phyloP scores from a whole-genome alignment of 805 yeast species.

The Hanseniaspora thailandica region DNA sequence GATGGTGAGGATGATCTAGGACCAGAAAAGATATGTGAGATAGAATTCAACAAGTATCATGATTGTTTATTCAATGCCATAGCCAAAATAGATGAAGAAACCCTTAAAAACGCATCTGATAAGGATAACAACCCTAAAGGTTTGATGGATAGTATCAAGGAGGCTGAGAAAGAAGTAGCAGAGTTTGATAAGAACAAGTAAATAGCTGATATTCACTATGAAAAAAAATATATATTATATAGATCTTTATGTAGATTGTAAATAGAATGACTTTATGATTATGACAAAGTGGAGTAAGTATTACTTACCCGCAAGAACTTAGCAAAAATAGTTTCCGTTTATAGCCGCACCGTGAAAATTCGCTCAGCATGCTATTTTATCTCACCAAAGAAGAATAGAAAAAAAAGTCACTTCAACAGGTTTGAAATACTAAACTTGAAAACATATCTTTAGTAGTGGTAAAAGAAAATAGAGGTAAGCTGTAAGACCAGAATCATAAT shows the following conservation, averaged over 20 bases:
- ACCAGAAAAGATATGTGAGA: conserved; percentile 8
- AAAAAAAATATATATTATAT: no score
- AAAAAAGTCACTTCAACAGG: no score
- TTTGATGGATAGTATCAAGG: conserved; percentile 8
- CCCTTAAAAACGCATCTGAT: background rate
- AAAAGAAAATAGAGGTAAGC: no score
- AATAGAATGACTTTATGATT: background rate
- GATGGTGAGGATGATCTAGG: background rate
- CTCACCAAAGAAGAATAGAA: no score
- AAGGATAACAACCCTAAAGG: background rate
- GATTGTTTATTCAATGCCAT: conserved; percentile 9
- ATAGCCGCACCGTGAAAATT: no score
- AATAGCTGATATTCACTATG: background rate
- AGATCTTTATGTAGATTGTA: no score
- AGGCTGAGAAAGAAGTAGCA: conserved; percentile 13
- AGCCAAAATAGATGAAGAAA: background rate
- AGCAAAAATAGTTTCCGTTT: no score
- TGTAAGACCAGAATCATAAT: background rate
- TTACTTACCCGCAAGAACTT: no score
- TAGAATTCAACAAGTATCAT: conserved; percentile 11
- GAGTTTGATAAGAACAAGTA: conserved; percentile 1
- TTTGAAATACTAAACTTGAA: no score
- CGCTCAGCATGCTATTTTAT: no score
- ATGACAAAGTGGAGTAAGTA: background rate
- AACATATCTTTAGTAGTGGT: no score